phyloP scores from a whole-genome alignment of 192 early-diverging fungal species.

The Podila verticillata region DNA sequence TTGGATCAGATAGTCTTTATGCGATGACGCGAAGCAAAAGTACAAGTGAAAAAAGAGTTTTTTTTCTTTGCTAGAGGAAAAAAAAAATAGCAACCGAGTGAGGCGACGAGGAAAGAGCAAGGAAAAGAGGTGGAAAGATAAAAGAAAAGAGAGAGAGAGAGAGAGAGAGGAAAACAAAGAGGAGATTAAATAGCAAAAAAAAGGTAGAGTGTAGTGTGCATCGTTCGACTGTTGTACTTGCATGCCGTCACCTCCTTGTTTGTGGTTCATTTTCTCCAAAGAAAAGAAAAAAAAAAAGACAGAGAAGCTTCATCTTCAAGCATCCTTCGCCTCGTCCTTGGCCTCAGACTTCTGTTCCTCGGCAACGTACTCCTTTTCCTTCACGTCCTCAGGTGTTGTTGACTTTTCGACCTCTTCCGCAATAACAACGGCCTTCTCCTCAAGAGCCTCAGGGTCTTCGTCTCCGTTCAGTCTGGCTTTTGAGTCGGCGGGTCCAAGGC shows the following conservation, averaged over 20 bases:
- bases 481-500: slow-evolving; percentile 28
- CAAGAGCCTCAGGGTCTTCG: slow-evolving; percentile 30
- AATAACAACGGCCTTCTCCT: not conserved
- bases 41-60: too few relatives aligned
- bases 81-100: too few relatives aligned
- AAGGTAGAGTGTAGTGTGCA: not conserved
- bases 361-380: not conserved
- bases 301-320: not conserved
- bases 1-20: too few relatives aligned
- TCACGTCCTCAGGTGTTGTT: not conserved
- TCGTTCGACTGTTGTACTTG: not conserved
- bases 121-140: too few relatives aligned
- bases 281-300: not conserved
- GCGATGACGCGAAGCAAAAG: too few relatives aligned
- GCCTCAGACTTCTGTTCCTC: not conserved
- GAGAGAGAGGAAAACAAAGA: not conserved
- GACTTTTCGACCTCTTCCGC: not conserved
- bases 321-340: not conserved
- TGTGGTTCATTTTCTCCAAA: not conserved
- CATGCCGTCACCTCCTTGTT: not conserved
- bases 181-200: slow-evolving; percentile 5
- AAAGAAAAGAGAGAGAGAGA: too few relatives aligned
- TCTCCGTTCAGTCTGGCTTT: slow-evolving; percentile 28
- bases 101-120: too few relatives aligned
- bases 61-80: too few relatives aligned